A percentile compares a stretch with the other conserved stretches of the same genome.
phyloP scores from a whole-genome alignment of 2,329 filamentous ascomycete species.

The Colletotrichum endophyticum region DNA sequence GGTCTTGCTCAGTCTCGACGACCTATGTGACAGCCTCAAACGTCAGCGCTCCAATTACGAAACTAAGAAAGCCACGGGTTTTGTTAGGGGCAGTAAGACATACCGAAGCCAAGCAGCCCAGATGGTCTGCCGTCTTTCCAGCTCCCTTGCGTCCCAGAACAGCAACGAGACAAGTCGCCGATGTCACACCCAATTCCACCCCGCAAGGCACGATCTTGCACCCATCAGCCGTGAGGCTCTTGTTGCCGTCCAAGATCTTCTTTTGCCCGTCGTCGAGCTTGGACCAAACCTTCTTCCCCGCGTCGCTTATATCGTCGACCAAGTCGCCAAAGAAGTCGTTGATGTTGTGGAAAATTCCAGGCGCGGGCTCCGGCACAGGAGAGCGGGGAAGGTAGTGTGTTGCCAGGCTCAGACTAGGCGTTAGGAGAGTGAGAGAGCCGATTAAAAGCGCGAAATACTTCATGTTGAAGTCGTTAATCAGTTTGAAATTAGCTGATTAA shows the following conservation, averaged over 20 bases:
- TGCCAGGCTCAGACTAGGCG: fast-evolving
- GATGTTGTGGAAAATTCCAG: background rate
- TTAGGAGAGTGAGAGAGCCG: background rate
- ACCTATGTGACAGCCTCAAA: background rate
- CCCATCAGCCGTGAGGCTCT: no score
- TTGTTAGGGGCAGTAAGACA: no score
- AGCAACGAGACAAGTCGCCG: no score
- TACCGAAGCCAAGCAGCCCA: background rate
- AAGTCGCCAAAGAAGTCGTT: background rate
- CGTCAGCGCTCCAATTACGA: background rate
- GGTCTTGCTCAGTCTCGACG: background rate
- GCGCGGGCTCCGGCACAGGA: background rate
- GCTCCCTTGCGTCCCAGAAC: no score
- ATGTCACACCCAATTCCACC: no score
- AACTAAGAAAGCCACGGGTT: background rate
- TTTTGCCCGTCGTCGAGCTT: no score
- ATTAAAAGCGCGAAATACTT: fast-evolving
- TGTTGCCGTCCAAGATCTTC: no score
- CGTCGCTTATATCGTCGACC: no score
- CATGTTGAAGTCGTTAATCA: background rate
- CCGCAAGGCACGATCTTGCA: no score
- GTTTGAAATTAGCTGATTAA: background rate
- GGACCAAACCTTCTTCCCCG: no score
- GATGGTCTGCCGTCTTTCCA: no score
- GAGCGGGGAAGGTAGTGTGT: background rate